Conservation (phyloP, 305 asterid species). For the Caryopteris hybrid region DNA sequence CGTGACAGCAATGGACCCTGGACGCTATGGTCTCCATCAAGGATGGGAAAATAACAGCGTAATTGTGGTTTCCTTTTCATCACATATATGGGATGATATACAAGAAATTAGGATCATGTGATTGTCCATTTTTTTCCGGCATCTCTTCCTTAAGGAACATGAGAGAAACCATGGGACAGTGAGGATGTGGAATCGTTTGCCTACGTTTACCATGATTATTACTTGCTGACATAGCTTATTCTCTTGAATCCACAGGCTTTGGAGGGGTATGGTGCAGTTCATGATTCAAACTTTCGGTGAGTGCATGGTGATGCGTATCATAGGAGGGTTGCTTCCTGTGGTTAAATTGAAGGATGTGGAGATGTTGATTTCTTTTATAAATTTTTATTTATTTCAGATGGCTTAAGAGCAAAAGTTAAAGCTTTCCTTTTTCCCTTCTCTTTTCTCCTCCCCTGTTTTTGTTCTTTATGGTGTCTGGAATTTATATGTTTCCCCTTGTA, state of each 20-base stretch:
- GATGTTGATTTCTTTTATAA: slow-evolving; percentile 1
- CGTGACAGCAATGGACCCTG: slow-evolving; percentile 80
- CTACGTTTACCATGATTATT: slow-evolving; percentile 77
- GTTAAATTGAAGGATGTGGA: slow-evolving; percentile 13
- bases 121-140: slow-evolving; percentile 73
- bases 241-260: slow-evolving; percentile 99
- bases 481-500: background rate
- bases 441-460: background rate
- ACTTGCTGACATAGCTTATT: slow-evolving; percentile 94
- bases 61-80: slow-evolving; percentile 99
- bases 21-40: slow-evolving; percentile 95
- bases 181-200: slow-evolving; percentile 99
- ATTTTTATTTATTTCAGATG: slow-evolving; percentile 13
- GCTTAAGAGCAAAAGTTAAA: slow-evolving; percentile 6
- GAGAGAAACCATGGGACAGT: slow-evolving; percentile 95
- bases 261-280: slow-evolving; percentile 90
- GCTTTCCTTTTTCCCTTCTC: background rate
- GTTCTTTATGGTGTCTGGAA: background rate
- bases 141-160: slow-evolving; percentile 85
- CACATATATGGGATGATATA: slow-evolving; percentile 93
- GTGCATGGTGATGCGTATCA: slow-evolving; percentile 42
- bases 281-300: slow-evolving; percentile 87
- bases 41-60: slow-evolving; percentile 99
- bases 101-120: slow-evolving; percentile 89
- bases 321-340: slow-evolving; percentile 25